Conservation (phyloP, 1,284 basidiomycete genomes). For the Amylostereum chailletii region DNA sequence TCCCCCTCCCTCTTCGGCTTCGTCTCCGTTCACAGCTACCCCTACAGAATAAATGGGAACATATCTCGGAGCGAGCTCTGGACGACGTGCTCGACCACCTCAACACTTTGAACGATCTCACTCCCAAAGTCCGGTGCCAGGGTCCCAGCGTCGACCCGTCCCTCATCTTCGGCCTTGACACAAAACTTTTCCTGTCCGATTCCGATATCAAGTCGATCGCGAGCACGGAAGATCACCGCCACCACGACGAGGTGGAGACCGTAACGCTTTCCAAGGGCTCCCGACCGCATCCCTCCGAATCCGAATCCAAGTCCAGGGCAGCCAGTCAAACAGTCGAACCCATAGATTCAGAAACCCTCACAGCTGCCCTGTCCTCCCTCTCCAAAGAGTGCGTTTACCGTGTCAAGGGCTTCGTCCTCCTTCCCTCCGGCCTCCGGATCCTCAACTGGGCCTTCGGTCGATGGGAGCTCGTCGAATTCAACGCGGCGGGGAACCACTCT, state of each 20-base stretch:
- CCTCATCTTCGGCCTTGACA: conserved; percentile 79
- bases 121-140: conserved; percentile 73
- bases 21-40: conserved; percentile 3
- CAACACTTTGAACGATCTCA: conserved; percentile 81
- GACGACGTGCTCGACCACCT: conserved; percentile 81
- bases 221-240: conserved; percentile 14
- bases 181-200: conserved; percentile 52
- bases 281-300: no score
- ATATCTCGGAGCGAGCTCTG: conserved; percentile 65
- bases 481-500: conserved; percentile 23
- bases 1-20: not conserved
- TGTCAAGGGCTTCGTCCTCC: conserved; percentile 73
- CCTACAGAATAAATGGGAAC: conserved; percentile 79
- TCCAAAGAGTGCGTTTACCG: conserved; percentile 67
- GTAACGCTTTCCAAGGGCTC: conserved; percentile 37
- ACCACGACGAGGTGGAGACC: conserved; percentile 81
- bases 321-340: conserved; percentile 13
- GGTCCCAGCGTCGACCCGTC: conserved; percentile 61
- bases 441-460: conserved; percentile 91
- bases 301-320: conserved; percentile 25
- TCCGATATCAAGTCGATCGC: conserved; percentile 13
- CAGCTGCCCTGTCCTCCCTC: conserved; percentile 40
- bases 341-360: conserved; percentile 27
- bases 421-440: conserved; percentile 46
- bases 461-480: conserved; percentile 52